A percentile compares a stretch with the other conserved stretches of the same genome.
phyloP scores from a whole-genome alignment of 306 rosid species.

The Sphenostylis stenocarpa region DNA sequence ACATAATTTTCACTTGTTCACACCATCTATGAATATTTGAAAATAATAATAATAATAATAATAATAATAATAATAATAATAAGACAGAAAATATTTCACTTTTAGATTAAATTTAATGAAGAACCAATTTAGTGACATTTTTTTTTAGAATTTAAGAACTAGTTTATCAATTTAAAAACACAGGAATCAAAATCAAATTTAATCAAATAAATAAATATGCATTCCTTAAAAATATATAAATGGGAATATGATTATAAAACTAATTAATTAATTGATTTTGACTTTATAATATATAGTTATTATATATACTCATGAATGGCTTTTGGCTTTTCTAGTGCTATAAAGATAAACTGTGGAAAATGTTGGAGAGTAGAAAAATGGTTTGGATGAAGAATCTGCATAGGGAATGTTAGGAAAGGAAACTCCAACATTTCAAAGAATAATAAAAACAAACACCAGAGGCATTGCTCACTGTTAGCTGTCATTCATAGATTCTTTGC shows the following conservation, averaged over 20 bases:
- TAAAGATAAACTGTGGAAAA: neutral
- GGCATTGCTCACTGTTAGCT: conserved; percentile 23
- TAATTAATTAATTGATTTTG: neutral
- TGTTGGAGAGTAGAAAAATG: conserved; percentile 4
- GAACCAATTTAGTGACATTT: too few species aligned
- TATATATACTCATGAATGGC: neutral
- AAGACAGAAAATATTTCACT: too few species aligned
- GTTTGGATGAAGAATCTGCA: conserved; percentile 28
- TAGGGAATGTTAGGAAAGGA: conserved; percentile 17
- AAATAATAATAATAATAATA: too few species aligned
- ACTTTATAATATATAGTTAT: neutral
- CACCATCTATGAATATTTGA: neutral
- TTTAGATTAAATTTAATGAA: too few species aligned
- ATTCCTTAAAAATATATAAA: neutral
- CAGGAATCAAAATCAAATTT: too few species aligned
- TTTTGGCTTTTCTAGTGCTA: conserved; percentile 20
- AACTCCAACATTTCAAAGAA: conserved; percentile 11
- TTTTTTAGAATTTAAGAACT: too few species aligned
- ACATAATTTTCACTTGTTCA: neutral
- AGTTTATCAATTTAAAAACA: too few species aligned
- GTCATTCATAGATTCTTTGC: conserved; percentile 39
- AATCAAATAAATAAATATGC: too few species aligned
- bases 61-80: too few species aligned
- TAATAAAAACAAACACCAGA: conserved; percentile 20
- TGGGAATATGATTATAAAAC: neutral